These are phyloP conservation scores for Alternaria arbusti DNA, from an alignment of 2,329 filamentous ascomycete genomes.

Conservation along the genomic window DNA sequence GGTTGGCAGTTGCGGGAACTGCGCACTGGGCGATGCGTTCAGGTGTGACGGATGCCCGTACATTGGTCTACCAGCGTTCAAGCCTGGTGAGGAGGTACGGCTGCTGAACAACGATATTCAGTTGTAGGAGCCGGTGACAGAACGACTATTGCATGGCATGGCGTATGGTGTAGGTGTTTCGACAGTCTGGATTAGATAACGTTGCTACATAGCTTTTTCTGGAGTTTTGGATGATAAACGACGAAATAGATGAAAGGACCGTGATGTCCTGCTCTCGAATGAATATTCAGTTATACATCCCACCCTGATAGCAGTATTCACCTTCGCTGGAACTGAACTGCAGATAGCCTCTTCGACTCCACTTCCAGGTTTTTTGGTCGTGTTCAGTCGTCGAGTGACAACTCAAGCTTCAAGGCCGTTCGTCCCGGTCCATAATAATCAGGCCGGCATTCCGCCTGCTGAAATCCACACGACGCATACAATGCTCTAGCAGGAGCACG, in stretches of 20 bases:
- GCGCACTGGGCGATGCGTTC: slow-evolving; percentile 85
- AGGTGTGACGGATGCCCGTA: slow-evolving; percentile 75
- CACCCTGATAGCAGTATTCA: slow-evolving; percentile 2
- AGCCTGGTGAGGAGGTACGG: slow-evolving; percentile 92
- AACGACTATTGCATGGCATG: not conserved
- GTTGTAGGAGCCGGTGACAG: slow-evolving; percentile 57
- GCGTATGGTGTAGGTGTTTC: slow-evolving; percentile 2
- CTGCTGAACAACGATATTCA: slow-evolving; percentile 87
- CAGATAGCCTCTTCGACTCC: slow-evolving; percentile 12
- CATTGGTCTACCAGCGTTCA: slow-evolving; percentile 92
- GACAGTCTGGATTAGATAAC: not conserved
- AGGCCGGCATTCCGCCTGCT: slow-evolving; percentile 53
- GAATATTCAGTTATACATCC: no score
- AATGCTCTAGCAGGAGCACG: slow-evolving; percentile 53
- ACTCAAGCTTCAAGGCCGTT: slow-evolving; percentile 46
- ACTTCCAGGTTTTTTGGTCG: not conserved
- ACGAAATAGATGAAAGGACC: not conserved
- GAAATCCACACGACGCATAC: slow-evolving; percentile 56
- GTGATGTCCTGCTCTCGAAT: not conserved
- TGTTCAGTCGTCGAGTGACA: slow-evolving; percentile 22
- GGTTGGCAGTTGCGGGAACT: slow-evolving; percentile 93
- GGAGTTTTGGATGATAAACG: not conserved
- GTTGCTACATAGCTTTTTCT: not conserved
- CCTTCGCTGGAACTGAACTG: slow-evolving; percentile 16
- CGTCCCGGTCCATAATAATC: slow-evolving; percentile 60